Evolutionary conservation across 495 filamentous ascomycete genomes (phyloP).

Genomic region (Trichoderma erinaceum): DNA sequence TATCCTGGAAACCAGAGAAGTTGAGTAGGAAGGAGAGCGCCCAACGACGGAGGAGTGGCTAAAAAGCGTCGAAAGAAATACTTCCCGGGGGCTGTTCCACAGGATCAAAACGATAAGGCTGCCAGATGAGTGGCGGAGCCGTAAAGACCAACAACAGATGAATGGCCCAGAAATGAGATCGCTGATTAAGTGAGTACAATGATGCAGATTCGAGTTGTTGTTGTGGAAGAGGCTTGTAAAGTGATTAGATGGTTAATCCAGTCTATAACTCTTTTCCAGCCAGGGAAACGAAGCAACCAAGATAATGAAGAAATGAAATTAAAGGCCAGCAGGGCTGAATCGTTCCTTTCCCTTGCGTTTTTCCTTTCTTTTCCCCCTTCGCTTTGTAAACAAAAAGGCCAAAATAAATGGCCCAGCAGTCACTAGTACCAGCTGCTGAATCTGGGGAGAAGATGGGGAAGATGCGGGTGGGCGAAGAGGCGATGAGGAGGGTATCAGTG

Average conservation of each 20-base stretch:
- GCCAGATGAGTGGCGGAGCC: background rate
- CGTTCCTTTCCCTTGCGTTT: no score
- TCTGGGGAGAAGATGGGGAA: conserved; percentile 6
- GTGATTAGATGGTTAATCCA: background rate
- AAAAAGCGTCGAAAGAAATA: background rate
- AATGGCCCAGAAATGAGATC: background rate
- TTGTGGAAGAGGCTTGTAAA: background rate
- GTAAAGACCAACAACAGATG: background rate
- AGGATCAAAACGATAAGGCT: background rate
- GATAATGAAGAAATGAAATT: background rate
- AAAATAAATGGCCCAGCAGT: background rate
- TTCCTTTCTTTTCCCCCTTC: no score
- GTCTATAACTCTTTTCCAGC: conserved; percentile 5
- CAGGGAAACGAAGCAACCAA: background rate
- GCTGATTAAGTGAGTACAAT: background rate
- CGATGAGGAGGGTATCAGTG: conserved; percentile 5
- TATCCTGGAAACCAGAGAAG: background rate
- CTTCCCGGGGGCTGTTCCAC: background rate
- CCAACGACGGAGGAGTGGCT: background rate
- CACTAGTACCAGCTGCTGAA: background rate
- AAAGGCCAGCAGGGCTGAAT: background rate
- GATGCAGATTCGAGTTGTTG: background rate
- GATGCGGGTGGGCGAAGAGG: conserved; percentile 4
- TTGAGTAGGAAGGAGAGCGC: background rate
- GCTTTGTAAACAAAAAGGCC: background rate